A percentile compares a stretch with the other conserved stretches of the same genome.
These are phyloP conservation scores for Fusarium sarcochroum DNA, from an alignment of 2,329 filamentous ascomycete species.

Conservation along the genomic window DNA sequence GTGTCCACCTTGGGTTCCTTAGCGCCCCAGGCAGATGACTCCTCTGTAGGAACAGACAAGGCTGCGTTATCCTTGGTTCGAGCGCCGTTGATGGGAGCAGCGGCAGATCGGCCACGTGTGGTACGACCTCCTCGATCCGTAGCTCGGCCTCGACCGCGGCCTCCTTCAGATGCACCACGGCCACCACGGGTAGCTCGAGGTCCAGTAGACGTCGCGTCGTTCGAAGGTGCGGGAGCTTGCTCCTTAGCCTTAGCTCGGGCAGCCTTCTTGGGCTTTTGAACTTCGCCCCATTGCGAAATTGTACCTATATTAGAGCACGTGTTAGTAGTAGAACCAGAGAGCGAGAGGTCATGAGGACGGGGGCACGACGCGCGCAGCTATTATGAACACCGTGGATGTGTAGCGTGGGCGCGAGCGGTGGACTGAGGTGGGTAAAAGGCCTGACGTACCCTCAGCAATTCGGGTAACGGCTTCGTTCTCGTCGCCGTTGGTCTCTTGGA, in stretches of 20 bases:
- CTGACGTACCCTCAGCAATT: constrained; percentile 79
- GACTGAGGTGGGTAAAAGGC: constrained; percentile 28
- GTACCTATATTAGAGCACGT: constrained; percentile 66
- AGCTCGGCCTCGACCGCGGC: constrained; percentile 73
- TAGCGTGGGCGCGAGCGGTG: constrained; percentile 36
- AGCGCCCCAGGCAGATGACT: constrained; percentile 69
- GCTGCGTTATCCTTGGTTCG: constrained; percentile 68
- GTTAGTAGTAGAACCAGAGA: constrained; percentile 47
- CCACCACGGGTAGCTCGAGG: constrained; percentile 70
- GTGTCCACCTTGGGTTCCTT: constrained; percentile 55
- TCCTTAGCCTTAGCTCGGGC: constrained; percentile 81
- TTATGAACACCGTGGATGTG: constrained; percentile 18
- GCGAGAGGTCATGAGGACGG: constrained; percentile 1
- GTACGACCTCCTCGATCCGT: constrained; percentile 74
- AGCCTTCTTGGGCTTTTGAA: constrained; percentile 85
- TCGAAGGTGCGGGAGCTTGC: constrained; percentile 65
- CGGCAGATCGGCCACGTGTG: constrained; percentile 73
- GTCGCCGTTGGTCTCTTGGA: constrained; percentile 89
- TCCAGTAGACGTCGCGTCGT: constrained; percentile 61
- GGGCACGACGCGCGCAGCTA: constrained; percentile 17
- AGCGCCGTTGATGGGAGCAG: constrained; percentile 72
- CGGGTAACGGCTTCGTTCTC: constrained; percentile 80
- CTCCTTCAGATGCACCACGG: constrained; percentile 72
- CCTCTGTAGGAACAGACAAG: constrained; percentile 77
- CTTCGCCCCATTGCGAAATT: constrained; percentile 87